These are phyloP conservation scores for Clonostachys solani DNA, from an alignment of 2,329 filamentous ascomycete species.

Conservation along the genomic window DNA sequence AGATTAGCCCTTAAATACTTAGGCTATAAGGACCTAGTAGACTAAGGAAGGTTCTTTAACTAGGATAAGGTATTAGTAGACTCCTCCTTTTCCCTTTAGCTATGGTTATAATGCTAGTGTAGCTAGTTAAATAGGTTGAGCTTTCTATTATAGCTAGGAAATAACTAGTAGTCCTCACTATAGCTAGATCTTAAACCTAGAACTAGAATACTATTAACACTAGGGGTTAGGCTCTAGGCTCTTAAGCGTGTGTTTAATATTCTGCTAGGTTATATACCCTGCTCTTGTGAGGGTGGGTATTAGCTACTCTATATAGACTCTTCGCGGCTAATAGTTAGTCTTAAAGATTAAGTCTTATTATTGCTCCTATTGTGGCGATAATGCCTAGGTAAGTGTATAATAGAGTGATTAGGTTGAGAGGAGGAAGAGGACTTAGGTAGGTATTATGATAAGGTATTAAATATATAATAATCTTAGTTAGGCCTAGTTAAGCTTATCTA, in stretches of 20 bases:
- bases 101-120: constrained; percentile 33
- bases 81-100: constrained; percentile 48
- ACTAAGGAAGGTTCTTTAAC: constrained; percentile 44
- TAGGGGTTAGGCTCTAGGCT: constrained; percentile 79
- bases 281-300: constrained; percentile 45
- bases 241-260: constrained; percentile 49
- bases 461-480: constrained; percentile 63
- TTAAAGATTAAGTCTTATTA: constrained; percentile 60
- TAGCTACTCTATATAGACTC: constrained; percentile 51
- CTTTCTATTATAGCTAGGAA: constrained; percentile 50
- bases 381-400: constrained; percentile 63
- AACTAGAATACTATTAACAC: constrained; percentile 54
- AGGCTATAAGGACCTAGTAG: constrained; percentile 46
- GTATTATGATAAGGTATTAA: constrained; percentile 41
- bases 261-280: constrained; percentile 33
- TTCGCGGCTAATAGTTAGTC: constrained; percentile 73
- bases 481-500: constrained; percentile 64
- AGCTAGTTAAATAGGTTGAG: constrained; percentile 46
- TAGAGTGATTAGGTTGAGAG: constrained; percentile 52
- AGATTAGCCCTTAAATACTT: constrained; percentile 46
- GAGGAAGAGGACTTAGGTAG: constrained; percentile 59
- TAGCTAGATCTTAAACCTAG: constrained; percentile 44
- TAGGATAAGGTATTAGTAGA: constrained; percentile 17
- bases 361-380: constrained; percentile 68
- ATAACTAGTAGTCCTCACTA: constrained; percentile 52